phyloP scores from a whole-genome alignment of 306 rosid genomes.

The Albizia julibrissin region DNA sequence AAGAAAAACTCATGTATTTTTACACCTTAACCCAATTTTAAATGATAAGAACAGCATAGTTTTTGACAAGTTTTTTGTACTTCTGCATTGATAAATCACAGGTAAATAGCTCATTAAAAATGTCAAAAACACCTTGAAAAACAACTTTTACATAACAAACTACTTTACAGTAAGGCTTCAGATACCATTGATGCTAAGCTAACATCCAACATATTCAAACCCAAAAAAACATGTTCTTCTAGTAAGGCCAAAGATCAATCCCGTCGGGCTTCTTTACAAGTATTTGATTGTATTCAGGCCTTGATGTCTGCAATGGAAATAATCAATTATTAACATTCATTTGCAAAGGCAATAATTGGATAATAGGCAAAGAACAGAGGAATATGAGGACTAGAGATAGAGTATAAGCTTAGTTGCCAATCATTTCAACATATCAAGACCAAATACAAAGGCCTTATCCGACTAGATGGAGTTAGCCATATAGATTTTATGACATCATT shows the following conservation, averaged over 20 bases:
- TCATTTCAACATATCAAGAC: constrained; percentile 20
- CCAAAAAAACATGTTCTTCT: constrained; percentile 26
- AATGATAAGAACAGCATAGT: too few relatives aligned
- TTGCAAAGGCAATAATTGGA: constrained; percentile 8
- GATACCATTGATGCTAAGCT: neutral
- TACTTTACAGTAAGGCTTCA: neutral
- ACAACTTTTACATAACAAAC: too few relatives aligned
- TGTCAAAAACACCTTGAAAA: too few relatives aligned
- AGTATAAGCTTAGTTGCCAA: neutral
- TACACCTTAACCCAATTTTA: too few relatives aligned
- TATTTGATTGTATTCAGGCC: constrained; percentile 81
- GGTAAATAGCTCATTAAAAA: too few relatives aligned
- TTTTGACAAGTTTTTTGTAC: too few relatives aligned
- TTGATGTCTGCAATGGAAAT: constrained; percentile 70
- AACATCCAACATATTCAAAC: constrained; percentile 20
- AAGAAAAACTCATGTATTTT: too few relatives aligned
- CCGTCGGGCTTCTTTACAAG: constrained; percentile 83
- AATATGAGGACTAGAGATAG: neutral
- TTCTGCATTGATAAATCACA: too few relatives aligned
- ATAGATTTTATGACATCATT: too few relatives aligned
- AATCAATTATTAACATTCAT: constrained; percentile 16
- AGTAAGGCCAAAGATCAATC: constrained; percentile 58
- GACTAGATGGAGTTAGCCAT: neutral
- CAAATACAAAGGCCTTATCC: too few relatives aligned
- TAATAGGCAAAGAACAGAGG: neutral